Evolutionary conservation across 768 basidiomycete species (phyloP), one percentile per base, ranked within the genome.

Genomic region (Lentinula guzmanii): DNA sequence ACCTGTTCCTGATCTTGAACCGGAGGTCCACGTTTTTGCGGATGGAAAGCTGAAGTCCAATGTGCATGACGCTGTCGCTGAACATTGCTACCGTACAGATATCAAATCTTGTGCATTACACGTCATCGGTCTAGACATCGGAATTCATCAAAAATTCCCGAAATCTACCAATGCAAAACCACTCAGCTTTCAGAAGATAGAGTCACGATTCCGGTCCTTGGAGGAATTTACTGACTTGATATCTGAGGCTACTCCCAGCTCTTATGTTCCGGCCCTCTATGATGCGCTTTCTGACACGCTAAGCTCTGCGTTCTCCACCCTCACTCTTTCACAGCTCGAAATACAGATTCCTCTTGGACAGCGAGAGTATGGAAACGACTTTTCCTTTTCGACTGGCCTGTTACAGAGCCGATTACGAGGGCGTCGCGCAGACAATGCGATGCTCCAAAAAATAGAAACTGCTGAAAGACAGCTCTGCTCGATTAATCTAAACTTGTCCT

Each of bases 401-500:
- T 76, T 91, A 31, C 82, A 82, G 51, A 76, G 77, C n/a, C 82
- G 90, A 16, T 74, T 91, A 51, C 80, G 80, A 35, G 83, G 81
- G 0, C 86, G 80, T 67, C 70, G 71, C 7, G 58, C 67, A 37
- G 72, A 70, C 7, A 72, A 76, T 11, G 76, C 82, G 39, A 78
- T 79, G 65, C 70, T 75, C 0, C 77, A 79, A 5, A 75, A 72
- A 10, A 72, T 76, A 0, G 80, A 84, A 10, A 74, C 74, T 4
- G 74, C 85, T 13, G 82, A 90, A 65, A 83, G 80, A 53, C 79
- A 81, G 37, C 74, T 93, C 3, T 76, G 83, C 52, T 85, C 87
- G 1, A 85, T 95, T 70, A 97, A 97, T 71, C 80, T 94, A 65
- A 95, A 95, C 69, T 81, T 95, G 52, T 95, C 93, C 1, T 76